phyloP scores from a whole-genome alignment of 2,329 filamentous ascomycete species.

The Diaporthe ilicicola region DNA sequence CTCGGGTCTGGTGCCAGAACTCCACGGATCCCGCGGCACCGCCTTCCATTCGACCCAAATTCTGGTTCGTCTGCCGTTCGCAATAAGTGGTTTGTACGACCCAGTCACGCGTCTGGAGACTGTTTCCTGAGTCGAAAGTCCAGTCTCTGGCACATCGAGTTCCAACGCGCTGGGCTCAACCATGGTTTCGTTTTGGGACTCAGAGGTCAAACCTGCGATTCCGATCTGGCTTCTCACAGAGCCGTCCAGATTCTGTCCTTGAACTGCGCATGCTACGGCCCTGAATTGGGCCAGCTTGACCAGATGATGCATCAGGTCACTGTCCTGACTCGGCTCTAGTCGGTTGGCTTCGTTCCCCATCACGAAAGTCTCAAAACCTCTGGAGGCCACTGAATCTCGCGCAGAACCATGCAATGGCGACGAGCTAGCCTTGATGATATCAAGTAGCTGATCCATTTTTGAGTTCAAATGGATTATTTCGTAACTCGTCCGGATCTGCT shows the following conservation, averaged over 20 bases:
- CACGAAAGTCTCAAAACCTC: not conserved
- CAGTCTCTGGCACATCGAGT: not conserved
- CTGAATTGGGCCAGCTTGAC: not conserved
- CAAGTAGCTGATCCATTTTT: not conserved
- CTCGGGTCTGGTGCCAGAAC: not conserved
- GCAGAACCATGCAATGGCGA: fast-evolving
- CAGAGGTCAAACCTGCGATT: not conserved
- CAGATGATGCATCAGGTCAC: not conserved
- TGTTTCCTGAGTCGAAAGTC: not conserved
- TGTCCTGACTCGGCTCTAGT: no score
- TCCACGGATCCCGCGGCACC: not conserved
- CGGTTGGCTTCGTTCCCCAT: not conserved
- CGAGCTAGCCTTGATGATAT: not conserved
- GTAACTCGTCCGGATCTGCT: not conserved
- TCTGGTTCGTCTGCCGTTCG: not conserved
- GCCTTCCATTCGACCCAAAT: not conserved
- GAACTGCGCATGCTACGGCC: not conserved
- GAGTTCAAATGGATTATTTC: not conserved
- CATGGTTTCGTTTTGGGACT: not conserved
- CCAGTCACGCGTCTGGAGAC: not conserved
- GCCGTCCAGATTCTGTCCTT: not conserved
- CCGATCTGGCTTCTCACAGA: not conserved
- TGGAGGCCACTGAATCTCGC: no score
- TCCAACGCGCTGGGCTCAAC: not conserved
- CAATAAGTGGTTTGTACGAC: not conserved